Conservation (phyloP, 148 eudicot genomes). For the Persicaria tinctoria region DNA sequence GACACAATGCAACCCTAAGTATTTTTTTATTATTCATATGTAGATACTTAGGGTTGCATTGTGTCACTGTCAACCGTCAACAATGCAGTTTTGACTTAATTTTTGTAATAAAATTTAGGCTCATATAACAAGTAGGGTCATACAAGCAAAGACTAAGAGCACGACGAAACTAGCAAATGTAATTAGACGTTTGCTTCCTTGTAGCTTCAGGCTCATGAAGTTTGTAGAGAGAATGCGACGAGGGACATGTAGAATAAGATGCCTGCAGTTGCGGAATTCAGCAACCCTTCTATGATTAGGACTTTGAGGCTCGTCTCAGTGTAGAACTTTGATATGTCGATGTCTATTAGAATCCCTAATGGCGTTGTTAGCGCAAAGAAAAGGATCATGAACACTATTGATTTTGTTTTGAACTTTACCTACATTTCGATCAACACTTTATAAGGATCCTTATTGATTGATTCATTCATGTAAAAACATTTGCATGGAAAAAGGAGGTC, state of each 20-base stretch:
- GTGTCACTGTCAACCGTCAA: too few relatives aligned
- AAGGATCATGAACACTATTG: constrained; percentile 16
- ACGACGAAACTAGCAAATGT: constrained; percentile 7
- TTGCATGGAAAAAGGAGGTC: too few relatives aligned
- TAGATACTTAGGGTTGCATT: too few relatives aligned
- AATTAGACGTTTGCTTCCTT: constrained; percentile 14
- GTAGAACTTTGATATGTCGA: constrained; percentile 20
- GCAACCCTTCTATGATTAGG: constrained; percentile 20
- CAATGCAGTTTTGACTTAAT: too few relatives aligned
- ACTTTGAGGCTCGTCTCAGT: constrained; percentile 18
- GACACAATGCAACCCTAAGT: too few relatives aligned
- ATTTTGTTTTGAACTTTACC: constrained; percentile 13
- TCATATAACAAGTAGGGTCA: constrained; percentile 41
- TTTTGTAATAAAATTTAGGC: constrained; percentile 7
- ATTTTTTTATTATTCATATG: too few relatives aligned
- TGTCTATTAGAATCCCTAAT: constrained; percentile 18
- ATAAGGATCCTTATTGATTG: too few relatives aligned
- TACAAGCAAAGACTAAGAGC: constrained; percentile 24
- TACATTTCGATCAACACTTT: too few relatives aligned
- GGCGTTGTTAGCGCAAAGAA: constrained; percentile 24
- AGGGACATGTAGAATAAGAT: constrained; percentile 26
- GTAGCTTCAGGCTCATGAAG: constrained; percentile 19
- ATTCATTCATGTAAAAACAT: too few relatives aligned
- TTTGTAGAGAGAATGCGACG: constrained; percentile 21
- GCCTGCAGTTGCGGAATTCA: constrained; percentile 21